These are phyloP conservation scores for Rubia occidens DNA, from an alignment of 305 asterid species.

Conservation along the genomic window DNA sequence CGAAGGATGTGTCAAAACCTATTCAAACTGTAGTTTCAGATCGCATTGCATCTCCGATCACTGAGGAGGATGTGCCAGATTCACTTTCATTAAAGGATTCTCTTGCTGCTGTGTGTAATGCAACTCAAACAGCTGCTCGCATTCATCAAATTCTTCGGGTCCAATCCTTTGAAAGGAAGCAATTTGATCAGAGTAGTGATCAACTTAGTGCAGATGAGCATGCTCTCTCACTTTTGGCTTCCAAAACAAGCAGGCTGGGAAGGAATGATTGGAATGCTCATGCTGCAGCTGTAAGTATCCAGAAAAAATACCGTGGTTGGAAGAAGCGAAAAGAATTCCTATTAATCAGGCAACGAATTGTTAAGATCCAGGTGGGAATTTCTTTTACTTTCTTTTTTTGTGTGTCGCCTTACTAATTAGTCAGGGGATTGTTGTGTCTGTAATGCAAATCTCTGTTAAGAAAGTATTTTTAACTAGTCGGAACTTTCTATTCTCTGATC, in stretches of 20 bases:
- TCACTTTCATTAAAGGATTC: constrained; percentile 75
- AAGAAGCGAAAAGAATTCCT: constrained; percentile 72
- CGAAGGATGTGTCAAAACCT: constrained; percentile 32
- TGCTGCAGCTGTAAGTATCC: constrained; percentile 74
- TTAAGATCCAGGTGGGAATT: constrained; percentile 79
- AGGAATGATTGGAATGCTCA: constrained; percentile 39
- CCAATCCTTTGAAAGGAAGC: constrained; percentile 85
- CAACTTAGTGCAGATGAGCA: constrained; percentile 42
- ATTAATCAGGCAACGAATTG: constrained; percentile 62
- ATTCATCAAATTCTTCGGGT: constrained; percentile 79
- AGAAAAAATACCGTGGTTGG: constrained; percentile 93
- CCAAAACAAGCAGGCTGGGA: constrained; percentile 43
- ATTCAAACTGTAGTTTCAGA: constrained; percentile 47
- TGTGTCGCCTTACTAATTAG: neutral
- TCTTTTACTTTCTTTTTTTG: constrained; percentile 6
- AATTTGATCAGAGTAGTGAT: constrained; percentile 33
- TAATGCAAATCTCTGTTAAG: neutral
- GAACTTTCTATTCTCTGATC: neutral
- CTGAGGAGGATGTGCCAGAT: constrained; percentile 52
- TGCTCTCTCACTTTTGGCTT: constrained; percentile 50
- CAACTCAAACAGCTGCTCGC: constrained; percentile 89
- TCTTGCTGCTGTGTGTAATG: constrained; percentile 84
- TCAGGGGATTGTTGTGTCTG: neutral
- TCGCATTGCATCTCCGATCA: constrained; percentile 53
- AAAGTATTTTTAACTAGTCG: neutral